Base-by-base conservation (phyloP, 495 filamentous ascomycete species). In the Cercophora samala region DNA sequence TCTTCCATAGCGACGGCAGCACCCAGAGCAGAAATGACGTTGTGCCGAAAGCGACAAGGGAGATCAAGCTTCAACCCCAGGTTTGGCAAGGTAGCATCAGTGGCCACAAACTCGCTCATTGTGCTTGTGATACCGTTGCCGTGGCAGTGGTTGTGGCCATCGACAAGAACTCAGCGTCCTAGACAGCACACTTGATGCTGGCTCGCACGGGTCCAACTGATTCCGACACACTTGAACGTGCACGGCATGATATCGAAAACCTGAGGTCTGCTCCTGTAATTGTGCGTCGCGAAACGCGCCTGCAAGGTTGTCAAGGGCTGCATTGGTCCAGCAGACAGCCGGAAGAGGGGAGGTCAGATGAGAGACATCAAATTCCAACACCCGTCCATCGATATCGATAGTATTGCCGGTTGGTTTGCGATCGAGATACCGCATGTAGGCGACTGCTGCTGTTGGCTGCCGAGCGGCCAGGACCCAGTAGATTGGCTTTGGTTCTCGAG, bases 341-440 rank as follows among this genome's bases (percentile, higher is more conserved):
- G 65, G 42, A 51, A 58, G 42, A 54, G 24, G 51, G 60, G 53
- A 56, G 53, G n/a, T 56, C n/a, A 56, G 53, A 56, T 23, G 22
- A 19, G 26, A 62, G 60, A 62, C 60, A 62, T 51, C 23, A 62
- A 55, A 67, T 62, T 67, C 65, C 65, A 67, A 55, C 32, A 15
- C 58, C 58, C 58, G 37, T 37, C 9, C 21, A 13, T 4, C 62
- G 63, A 66, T 65, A 64, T n/a, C n/a, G n/a, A n/a, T 65, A 8
- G 8, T 29, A 4, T 29, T 60, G 51, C 22, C 18, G 18, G 66
- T 22, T 37, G 25, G 42, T 29, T 17, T 32, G 18, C 61, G 65
- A 70, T 70, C 60, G 65, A 65, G 69, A 71, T 68, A 52, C 63
- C 63, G 68, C 68, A 65, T 53, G 60, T 63, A 65, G 26, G 62